Evolutionary conservation across 306 rosid species (phyloP), one percentile per base, ranked within the genome.

Genomic region (Pueraria montana): DNA sequence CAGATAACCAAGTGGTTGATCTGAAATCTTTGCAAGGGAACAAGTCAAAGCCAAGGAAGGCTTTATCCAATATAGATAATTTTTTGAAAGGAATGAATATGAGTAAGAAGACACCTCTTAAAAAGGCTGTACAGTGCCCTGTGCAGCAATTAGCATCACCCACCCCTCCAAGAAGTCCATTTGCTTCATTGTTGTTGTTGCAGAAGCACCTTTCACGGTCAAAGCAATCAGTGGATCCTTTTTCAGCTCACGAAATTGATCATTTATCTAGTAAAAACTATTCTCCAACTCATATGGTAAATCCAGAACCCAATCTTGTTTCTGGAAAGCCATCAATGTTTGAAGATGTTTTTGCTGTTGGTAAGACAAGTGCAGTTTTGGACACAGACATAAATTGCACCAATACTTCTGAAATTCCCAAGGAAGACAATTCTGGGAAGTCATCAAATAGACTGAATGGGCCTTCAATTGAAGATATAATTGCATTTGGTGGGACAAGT

Each of bases 121-220:
- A 40, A 67, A 80, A 18, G 74, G 79, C 81, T 27, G 74, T 72
- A 58, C 92, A 83, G 83, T 81, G 52, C 48, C 45, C 82, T 68
- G 23, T 69, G 56, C 83, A 72, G 85, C 85, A 80, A 38, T 72
- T 82, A 77, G 84, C 88, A 82, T 88, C 95, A 55, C 96, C 96
- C 80, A 86, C 91, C 55, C 92, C 94, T 67, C 90, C 94, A 73
- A 92, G 81, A 87, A 92, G 88, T 86, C 97, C 94, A 59, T 90
- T 89, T 89, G 89, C 95, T 72, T 64, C 84, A 9, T 58, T 87
- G 40, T 64, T 84, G 56, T 64, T 81, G 36, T 75, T 96, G 62
- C 91, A 74, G 68, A 86, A 70, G 88, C 90, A 84, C 67, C 79
- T 89, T 80, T 87, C 75, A 49, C 87, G 14, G 79, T 82, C 90